Base-by-base conservation (phyloP, 495 filamentous ascomycete genomes). In the Talaromyces nanjingensis region DNA sequence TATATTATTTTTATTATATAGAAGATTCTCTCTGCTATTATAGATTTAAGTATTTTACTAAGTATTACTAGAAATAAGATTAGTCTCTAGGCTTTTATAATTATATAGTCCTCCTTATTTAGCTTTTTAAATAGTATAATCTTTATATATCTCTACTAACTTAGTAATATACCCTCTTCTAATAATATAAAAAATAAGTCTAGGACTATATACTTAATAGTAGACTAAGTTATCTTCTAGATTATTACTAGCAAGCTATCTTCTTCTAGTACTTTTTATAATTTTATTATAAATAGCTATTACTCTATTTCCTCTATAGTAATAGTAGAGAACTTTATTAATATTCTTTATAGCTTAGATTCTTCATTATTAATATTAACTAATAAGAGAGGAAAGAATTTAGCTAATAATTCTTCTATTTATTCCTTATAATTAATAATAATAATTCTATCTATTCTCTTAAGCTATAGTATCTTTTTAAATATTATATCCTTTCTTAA, bases 51-150 rank as follows among this genome's bases (percentile, higher is more conserved):
- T 31, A 70, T 60, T 64, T 74, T 74, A 8, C 71, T 63, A n/a
- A 73, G 55, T 60, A 66, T 70, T 25, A 54, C 60, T 14, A 73
- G 64, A 8, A 74, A 64, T 31, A 67, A 66, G 6, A 74, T 71
- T 20, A 65, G 69, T 33, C 68, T 47, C 33, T 60, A 71, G 7
- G 59, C 58, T 60, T 71, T 72, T 2, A 64, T 49, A 16, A 33
- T 62, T 0, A 24, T 52, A 58, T 69, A 67, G 63, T 67, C 47
- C 24, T 68, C 53, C 58, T 67, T 69, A 6, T 66, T 67, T 12
- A 63, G 69, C 57, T 77, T 78, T 61, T 65, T 65, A 9, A 74
- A 69, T 53, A 65, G 61, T 59, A 71, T 66, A 33, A 70, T 68
- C 55, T 68, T 68, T 59, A 62, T 68, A 60, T 63, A 55, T 64